Base-by-base conservation (phyloP, 257 asterid genomes). In the Buddleja alternifolia region DNA sequence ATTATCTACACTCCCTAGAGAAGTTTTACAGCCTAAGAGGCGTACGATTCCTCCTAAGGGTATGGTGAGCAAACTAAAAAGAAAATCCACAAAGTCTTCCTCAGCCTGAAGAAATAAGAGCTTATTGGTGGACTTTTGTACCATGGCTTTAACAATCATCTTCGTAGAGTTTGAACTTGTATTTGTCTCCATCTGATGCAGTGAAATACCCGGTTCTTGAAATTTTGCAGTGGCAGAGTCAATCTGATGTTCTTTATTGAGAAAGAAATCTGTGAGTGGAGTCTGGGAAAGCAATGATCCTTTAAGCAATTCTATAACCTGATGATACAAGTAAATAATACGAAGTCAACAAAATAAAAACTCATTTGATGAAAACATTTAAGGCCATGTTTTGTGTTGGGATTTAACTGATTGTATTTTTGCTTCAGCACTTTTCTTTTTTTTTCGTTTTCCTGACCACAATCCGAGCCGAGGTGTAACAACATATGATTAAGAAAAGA, bases 291-390 rank as follows among this genome's bases (percentile, higher is more conserved):
- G 6, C 39, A 79, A 32, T 19, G 60, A 19, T 6, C 65, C 46
- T 45, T 25, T 60, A 17, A 75, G 69, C 73, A 79, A 45, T 61
- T 67, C 61, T 55, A 61, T 56, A 6, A 79, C 45, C 82, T 73
- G 47, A 44, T 16, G n/a, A n/a, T n/a, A n/a, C n/a, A n/a, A n/a
- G n/a, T n/a, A n/a, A n/a, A n/a, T n/a, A n/a, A n/a, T n/a, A n/a
- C n/a, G n/a, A n/a, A n/a, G n/a, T n/a, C n/a, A n/a, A n/a, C n/a
- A n/a, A n/a, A n/a, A n/a, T n/a, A n/a, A n/a, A n/a, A n/a, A n/a
- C n/a, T n/a, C n/a, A n/a, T n/a, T n/a, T n/a, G n/a, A n/a, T n/a
- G n/a, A n/a, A n/a, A n/a, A n/a, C n/a, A n/a, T n/a, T n/a, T n/a
- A n/a, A n/a, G n/a, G n/a, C n/a, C n/a, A n/a, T n/a, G n/a, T n/a